Conservation (phyloP, 768 basidiomycete genomes). For the Agaricus blazei region DNA sequence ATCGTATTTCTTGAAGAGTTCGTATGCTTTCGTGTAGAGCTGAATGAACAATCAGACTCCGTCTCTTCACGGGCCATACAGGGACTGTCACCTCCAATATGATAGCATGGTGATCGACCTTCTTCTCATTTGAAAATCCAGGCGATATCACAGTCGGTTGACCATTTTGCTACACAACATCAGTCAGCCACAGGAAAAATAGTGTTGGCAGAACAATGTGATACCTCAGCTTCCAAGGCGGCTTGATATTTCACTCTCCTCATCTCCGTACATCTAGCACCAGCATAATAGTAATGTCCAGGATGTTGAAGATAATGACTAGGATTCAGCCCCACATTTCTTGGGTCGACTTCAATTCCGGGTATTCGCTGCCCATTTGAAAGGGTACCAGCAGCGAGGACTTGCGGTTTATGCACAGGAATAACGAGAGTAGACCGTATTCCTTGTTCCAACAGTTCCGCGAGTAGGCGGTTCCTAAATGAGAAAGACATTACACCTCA, state of each 20-base stretch:
- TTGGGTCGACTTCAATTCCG: conserved; percentile 52
- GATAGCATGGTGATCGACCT: conserved; percentile 81
- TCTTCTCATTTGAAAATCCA: conserved; percentile 85
- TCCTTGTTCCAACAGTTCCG: conserved; percentile 86
- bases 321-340: conserved; percentile 70
- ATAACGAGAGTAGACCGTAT: conserved; percentile 56
- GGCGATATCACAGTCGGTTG: conserved; percentile 40
- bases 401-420: conserved; percentile 49
- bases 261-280: conserved; percentile 80
- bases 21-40: conserved; percentile 94
- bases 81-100: conserved; percentile 65
- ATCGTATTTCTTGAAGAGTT: conserved; percentile 80
- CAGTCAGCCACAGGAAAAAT: conserved; percentile 13
- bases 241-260: conserved; percentile 63
- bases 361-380: conserved; percentile 18
- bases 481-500: background rate
- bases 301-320: conserved; percentile 83
- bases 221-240: conserved; percentile 53
- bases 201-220: background rate
- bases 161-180: conserved; percentile 10
- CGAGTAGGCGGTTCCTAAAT: conserved; percentile 81
- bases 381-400: conserved; percentile 20
- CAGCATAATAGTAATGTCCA: conserved; percentile 89
- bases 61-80: background rate
- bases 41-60: conserved; percentile 22